Evolutionary conservation across 768 basidiomycete genomes (phyloP).

Genomic region (Kwoniella mangroviensis): DNA sequence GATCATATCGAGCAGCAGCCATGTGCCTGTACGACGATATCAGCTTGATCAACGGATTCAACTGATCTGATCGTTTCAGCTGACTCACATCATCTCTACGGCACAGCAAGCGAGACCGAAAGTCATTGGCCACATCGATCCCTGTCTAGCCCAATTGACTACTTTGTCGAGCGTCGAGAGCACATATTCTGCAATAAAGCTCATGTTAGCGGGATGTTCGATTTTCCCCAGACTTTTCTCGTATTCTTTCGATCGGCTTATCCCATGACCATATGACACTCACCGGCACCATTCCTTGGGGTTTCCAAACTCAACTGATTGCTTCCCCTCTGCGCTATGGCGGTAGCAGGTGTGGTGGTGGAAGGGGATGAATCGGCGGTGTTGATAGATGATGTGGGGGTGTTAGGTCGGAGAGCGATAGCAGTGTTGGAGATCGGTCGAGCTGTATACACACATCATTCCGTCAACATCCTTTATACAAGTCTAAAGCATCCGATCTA

Average conservation of each 20-base stretch:
- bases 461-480: background rate
- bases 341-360: conserved; percentile 60
- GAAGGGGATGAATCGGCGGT: conserved; percentile 51
- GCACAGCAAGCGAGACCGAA: conserved; percentile 97
- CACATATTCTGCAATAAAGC: conserved; percentile 75
- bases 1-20: conserved; percentile 98
- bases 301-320: conserved; percentile 85
- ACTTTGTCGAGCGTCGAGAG: conserved; percentile 94
- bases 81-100: conserved; percentile 68
- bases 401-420: conserved; percentile 48
- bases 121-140: conserved; percentile 99
- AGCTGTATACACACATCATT: conserved; percentile 16
- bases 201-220: background rate
- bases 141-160: conserved; percentile 95
- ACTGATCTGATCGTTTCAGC: background rate
- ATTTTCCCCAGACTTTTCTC: background rate
- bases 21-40: conserved; percentile 99
- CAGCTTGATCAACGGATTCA: background rate
- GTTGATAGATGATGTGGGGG: conserved; percentile 49
- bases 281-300: conserved; percentile 87
- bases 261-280: conserved; percentile 20
- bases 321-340: conserved; percentile 74
- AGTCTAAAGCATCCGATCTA: background rate
- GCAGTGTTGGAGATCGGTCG: conserved; percentile 49
- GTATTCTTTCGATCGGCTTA: background rate